phyloP scores from a whole-genome alignment of 176 grass and related monocot species.

The Thalia dealbata region DNA sequence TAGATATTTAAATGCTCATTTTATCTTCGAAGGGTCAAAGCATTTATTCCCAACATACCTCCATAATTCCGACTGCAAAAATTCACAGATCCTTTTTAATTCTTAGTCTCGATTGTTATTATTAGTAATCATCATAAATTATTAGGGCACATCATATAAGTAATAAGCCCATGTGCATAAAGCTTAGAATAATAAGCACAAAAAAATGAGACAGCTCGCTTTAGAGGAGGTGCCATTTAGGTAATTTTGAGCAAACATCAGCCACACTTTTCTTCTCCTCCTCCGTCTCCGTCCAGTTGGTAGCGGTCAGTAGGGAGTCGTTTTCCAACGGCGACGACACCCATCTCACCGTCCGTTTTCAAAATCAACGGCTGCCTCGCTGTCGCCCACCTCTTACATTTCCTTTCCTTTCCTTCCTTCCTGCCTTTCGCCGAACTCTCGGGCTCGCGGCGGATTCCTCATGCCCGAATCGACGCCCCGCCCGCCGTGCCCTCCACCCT shows the following conservation, averaged over 20 bases:
- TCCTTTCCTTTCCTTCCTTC: background rate
- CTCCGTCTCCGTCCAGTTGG: background rate
- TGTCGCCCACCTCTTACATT: background rate
- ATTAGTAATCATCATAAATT: too few species aligned
- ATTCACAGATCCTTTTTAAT: too few species aligned
- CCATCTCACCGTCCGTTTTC: background rate
- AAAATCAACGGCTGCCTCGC: background rate
- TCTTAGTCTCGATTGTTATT: too few species aligned
- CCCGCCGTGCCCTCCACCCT: background rate
- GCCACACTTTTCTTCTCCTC: background rate
- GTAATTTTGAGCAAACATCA: background rate
- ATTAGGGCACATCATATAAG: too few species aligned
- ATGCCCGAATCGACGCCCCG: background rate
- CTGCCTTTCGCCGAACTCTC: background rate
- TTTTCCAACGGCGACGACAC: background rate
- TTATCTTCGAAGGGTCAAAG: too few species aligned
- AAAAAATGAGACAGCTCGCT: too few species aligned
- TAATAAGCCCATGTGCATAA: too few species aligned
- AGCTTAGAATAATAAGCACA: too few species aligned
- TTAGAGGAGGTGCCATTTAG: too few species aligned
- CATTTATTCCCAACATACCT: too few species aligned
- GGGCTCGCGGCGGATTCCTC: background rate
- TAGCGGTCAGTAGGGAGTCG: background rate
- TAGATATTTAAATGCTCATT: too few species aligned
- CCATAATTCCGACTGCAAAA: too few species aligned